These are phyloP conservation scores for Suhomyces ambrosiae DNA, from an alignment of 1,139 yeast species.

Conservation along the genomic window DNA sequence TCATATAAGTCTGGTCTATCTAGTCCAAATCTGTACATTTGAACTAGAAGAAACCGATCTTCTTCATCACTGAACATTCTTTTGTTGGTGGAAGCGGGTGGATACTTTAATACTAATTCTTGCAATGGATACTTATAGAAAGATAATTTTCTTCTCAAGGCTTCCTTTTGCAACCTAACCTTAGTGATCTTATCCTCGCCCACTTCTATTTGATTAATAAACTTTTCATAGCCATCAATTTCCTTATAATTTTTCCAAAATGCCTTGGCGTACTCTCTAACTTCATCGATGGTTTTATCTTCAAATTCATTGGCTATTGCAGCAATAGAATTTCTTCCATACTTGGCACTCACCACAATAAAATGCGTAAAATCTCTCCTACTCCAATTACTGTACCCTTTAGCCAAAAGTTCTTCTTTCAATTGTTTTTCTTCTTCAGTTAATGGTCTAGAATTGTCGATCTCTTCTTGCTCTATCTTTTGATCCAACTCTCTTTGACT, in stretches of 20 bases:
- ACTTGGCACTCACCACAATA: constrained; percentile 59
- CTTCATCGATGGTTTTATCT: constrained; percentile 68
- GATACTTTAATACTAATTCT: constrained; percentile 60
- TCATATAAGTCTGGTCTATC: constrained; percentile 69
- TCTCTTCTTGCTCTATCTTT: constrained; percentile 59
- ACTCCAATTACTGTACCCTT: constrained; percentile 70
- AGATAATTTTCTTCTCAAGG: constrained; percentile 62
- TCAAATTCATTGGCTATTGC: constrained; percentile 66
- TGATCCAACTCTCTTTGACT: constrained; percentile 55
- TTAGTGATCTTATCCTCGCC: constrained; percentile 73
- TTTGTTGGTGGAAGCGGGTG: constrained; percentile 59
- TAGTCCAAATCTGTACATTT: constrained; percentile 64
- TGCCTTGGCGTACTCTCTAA: constrained; percentile 61
- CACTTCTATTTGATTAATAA: constrained; percentile 64
- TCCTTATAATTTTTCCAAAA: constrained; percentile 68
- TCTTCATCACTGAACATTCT: constrained; percentile 72
- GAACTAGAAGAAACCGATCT: constrained; percentile 68
- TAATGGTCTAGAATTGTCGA: constrained; percentile 63
- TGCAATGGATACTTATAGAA: constrained; percentile 65
- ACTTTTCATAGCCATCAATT: constrained; percentile 74
- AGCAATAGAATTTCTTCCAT: constrained; percentile 66
- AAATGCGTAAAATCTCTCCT: constrained; percentile 73
- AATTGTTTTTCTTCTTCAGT: constrained; percentile 66
- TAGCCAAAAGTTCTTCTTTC: constrained; percentile 54
- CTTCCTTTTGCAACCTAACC: constrained; percentile 62